Conservation (phyloP, 148 eudicot species). For the Spergularia bocconei region DNA sequence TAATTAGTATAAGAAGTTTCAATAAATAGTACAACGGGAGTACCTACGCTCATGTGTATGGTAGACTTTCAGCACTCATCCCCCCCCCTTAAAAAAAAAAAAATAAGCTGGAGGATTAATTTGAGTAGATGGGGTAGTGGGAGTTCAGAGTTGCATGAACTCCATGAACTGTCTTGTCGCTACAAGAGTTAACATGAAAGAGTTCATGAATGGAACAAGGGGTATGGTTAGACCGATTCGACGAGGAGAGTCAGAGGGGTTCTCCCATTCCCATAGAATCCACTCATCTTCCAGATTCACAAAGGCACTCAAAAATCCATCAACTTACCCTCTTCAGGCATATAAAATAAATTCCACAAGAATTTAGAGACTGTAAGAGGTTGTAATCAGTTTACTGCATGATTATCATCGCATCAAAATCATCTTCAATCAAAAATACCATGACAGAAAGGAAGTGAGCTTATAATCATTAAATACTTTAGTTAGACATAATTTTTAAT, state of each 20-base stretch:
- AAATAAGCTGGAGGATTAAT: no score
- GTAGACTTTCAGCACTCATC: no score
- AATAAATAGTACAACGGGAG: no score
- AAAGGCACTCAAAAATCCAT: neutral
- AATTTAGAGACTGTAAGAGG: neutral
- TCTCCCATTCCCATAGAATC: neutral
- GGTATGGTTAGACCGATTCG: neutral
- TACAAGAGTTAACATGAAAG: no score
- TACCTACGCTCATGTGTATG: no score
- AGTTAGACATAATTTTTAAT: neutral
- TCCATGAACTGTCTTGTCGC: no score
- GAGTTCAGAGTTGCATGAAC: no score
- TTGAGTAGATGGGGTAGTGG: no score
- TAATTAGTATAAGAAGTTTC: no score
- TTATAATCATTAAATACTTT: neutral
- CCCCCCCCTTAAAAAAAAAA: no score
- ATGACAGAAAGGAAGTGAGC: constrained; percentile 1
- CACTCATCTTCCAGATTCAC: neutral
- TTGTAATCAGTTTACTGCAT: neutral
- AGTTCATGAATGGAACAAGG: no score
- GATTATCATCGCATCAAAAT: constrained; percentile 1
- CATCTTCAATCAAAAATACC: neutral
- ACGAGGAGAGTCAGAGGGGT: neutral
- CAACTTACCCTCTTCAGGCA: neutral
- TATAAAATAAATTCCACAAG: neutral